These are phyloP conservation scores for Melastoma malabathricum DNA, from an alignment of 345 rosid genomes.

Conservation along the genomic window DNA sequence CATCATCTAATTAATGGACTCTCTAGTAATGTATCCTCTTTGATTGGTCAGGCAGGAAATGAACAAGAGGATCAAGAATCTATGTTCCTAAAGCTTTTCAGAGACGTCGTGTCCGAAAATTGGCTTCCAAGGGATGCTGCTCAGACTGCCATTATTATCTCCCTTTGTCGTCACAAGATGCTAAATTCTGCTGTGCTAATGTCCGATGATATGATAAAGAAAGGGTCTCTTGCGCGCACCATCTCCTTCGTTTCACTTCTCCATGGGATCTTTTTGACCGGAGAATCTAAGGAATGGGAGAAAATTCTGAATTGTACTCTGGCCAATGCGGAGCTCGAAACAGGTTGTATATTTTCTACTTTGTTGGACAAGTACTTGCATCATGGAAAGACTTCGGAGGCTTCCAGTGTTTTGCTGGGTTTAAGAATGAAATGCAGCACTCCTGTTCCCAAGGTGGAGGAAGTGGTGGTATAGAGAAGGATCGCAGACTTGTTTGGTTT, in stretches of 20 bases:
- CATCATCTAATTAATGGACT: constrained; percentile 62
- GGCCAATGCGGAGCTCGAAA: constrained; percentile 29
- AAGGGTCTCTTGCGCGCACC: constrained; percentile 52
- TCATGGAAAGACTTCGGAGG: constrained; percentile 29
- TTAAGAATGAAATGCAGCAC: constrained; percentile 20
- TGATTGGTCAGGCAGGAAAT: constrained; percentile 6
- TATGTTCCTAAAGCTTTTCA: constrained; percentile 33
- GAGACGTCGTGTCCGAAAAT: constrained; percentile 50
- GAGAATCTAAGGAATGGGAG: constrained; percentile 41
- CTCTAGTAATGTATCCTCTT: constrained; percentile 18
- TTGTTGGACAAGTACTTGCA: constrained; percentile 28
- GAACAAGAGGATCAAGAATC: constrained; percentile 20
- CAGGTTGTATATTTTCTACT: constrained; percentile 34
- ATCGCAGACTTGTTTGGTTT: background rate
- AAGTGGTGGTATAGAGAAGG: background rate
- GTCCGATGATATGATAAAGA: constrained; percentile 33
- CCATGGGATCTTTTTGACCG: constrained; percentile 51
- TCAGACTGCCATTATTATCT: constrained; percentile 40
- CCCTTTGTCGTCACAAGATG: constrained; percentile 63
- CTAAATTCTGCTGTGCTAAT: constrained; percentile 43
- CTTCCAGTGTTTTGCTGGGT: constrained; percentile 30
- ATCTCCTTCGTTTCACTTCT: constrained; percentile 47
- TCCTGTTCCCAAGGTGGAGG: constrained; percentile 3
- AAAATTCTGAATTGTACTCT: constrained; percentile 19
- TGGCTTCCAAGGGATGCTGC: constrained; percentile 42